Evolutionary conservation across 2,329 filamentous ascomycete genomes (phyloP).

Genomic region (Fusarium goolgardi): DNA sequence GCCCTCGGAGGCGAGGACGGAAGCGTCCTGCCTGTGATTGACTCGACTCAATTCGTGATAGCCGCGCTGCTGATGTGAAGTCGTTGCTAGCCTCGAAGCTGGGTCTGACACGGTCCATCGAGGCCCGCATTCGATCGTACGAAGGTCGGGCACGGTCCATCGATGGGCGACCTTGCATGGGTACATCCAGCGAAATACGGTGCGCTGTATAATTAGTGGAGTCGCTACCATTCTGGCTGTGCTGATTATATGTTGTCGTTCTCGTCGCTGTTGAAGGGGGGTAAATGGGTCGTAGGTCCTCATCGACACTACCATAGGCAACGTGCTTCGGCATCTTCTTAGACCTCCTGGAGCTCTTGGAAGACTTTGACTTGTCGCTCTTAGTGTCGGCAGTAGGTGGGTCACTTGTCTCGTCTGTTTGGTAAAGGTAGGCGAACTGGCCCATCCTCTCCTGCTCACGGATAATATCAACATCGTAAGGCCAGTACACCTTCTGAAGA

Average conservation of each 20-base stretch:
- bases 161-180: constrained; percentile 61
- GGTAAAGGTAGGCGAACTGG: constrained; percentile 77
- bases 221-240: constrained; percentile 91
- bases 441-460: constrained; percentile 90
- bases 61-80: constrained; percentile 88
- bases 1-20: constrained; percentile 55
- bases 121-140: constrained; percentile 87
- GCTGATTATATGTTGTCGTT: constrained; percentile 77
- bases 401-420: constrained; percentile 50
- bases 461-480: constrained; percentile 93
- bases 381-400: constrained; percentile 55
- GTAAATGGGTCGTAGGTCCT: constrained; percentile 93
- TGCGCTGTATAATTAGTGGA: constrained; percentile 88
- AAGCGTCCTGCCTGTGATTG: constrained; percentile 59
- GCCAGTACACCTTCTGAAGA: constrained; percentile 93
- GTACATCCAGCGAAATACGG: constrained; percentile 68
- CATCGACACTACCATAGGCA: constrained; percentile 75
- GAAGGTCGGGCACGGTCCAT: constrained; percentile 80
- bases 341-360: constrained; percentile 61
- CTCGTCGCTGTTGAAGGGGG: constrained; percentile 87
- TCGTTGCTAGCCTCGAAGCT: constrained; percentile 91
- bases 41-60: constrained; percentile 84
- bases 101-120: constrained; percentile 85
- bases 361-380: constrained; percentile 63
- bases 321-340: constrained; percentile 66